Conservation (phyloP, 2,329 filamentous ascomycete species). For the Exophiala mesophila region DNA sequence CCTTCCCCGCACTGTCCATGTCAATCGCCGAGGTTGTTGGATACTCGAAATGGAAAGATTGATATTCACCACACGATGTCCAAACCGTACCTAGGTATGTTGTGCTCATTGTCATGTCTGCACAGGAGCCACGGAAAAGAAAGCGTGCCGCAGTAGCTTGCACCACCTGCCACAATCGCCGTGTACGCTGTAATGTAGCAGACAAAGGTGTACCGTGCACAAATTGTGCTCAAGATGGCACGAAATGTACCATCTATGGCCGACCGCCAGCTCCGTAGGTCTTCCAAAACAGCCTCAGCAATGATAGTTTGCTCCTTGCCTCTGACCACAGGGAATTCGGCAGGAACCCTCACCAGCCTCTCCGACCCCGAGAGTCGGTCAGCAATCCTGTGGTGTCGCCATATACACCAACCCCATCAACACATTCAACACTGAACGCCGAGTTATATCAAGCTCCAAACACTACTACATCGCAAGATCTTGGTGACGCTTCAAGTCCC, state of each 20-base stretch:
- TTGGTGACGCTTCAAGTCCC: not conserved
- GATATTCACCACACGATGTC: not conserved
- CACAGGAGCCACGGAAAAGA: slow-evolving; percentile 8
- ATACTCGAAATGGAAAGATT: not conserved
- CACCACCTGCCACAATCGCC: slow-evolving; percentile 32
- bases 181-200: slow-evolving; percentile 32
- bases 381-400: not conserved
- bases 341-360: slow-evolving; percentile 6
- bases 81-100: not conserved
- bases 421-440: slow-evolving; percentile 4
- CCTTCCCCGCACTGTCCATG: too few relatives aligned
- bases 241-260: slow-evolving; percentile 14
- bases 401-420: slow-evolving; percentile 14
- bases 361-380: slow-evolving; percentile 1
- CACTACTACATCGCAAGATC: not conserved
- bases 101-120: slow-evolving; percentile 4
- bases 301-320: not conserved
- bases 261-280: slow-evolving; percentile 11
- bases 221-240: slow-evolving; percentile 37
- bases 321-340: too few relatives aligned
- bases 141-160: slow-evolving; percentile 33
- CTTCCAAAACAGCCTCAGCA: not conserved
- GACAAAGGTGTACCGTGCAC: slow-evolving; percentile 43
- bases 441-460: slow-evolving; percentile 3
- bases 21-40: not conserved